Evolutionary conservation across 768 basidiomycete genomes (phyloP).

Genomic region (Rhodotorula paludigena): DNA sequence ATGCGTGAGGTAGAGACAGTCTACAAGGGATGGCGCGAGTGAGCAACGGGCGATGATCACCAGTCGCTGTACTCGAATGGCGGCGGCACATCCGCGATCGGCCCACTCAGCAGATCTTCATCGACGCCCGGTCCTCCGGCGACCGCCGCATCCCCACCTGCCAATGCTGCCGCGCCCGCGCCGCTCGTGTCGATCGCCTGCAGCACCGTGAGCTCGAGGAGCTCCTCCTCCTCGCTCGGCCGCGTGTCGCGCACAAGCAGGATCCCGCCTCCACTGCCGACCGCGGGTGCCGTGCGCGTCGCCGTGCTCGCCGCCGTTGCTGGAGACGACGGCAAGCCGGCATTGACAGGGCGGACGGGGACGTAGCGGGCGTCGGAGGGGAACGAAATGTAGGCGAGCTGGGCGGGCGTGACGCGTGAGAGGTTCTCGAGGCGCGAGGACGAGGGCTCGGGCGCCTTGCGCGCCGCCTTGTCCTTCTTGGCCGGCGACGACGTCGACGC

Average conservation of each 20-base stretch:
- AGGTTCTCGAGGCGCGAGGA: conserved; percentile 78
- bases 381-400: conserved; percentile 79
- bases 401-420: conserved; percentile 83
- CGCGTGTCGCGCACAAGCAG: conserved; percentile 70
- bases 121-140: not conserved
- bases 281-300: not conserved
- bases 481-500: conserved; percentile 6
- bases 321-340: conserved; percentile 40
- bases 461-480: conserved; percentile 44
- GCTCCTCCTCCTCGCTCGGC: conserved; percentile 67
- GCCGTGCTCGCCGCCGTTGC: not conserved
- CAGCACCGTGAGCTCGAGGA: conserved; percentile 57
- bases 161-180: conserved; percentile 19
- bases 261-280: conserved; percentile 74
- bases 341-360: conserved; percentile 76
- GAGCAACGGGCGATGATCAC: not conserved
- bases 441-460: conserved; percentile 60
- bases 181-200: conserved; percentile 31
- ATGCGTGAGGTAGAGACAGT: not conserved
- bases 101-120: conserved; percentile 11
- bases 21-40: too few relatives aligned
- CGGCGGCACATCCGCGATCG: conserved; percentile 35
- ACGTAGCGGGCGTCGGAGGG: conserved; percentile 71
- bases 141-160: not conserved
- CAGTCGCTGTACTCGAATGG: conserved; percentile 36